phyloP scores from a whole-genome alignment of 305 asterid species.

The Withania somnifera region DNA sequence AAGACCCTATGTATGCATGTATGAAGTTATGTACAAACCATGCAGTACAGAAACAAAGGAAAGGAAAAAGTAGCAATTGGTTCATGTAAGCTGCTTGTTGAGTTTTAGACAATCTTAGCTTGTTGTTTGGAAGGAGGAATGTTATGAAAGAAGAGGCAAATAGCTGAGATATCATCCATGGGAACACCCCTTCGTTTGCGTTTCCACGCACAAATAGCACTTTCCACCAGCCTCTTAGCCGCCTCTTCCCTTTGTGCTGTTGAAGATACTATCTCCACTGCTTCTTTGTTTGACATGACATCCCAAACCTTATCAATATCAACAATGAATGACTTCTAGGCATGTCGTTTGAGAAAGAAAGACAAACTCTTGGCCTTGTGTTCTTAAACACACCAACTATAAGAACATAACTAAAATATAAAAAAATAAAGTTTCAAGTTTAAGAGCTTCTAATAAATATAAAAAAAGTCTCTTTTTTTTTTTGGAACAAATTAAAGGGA shows the following conservation, averaged over 20 bases:
- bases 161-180: constrained; percentile 69
- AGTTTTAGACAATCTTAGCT: background rate
- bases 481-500: background rate
- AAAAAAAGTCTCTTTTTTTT: background rate
- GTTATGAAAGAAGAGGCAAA: constrained; percentile 56
- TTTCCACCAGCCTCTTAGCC: constrained; percentile 54
- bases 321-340: background rate
- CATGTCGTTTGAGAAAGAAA: background rate
- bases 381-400: background rate
- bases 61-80: background rate
- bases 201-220: constrained; percentile 59
- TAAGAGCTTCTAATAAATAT: background rate
- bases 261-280: constrained; percentile 51
- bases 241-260: constrained; percentile 37
- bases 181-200: constrained; percentile 38
- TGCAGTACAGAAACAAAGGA: background rate
- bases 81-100: background rate
- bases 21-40: background rate
- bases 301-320: constrained; percentile 56
- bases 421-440: background rate
- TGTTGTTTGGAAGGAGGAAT: constrained; percentile 2
- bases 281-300: constrained; percentile 73
- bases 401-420: background rate
- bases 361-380: background rate
- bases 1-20: background rate